These are phyloP conservation scores for Medicago truncatula DNA, from an alignment of 306 rosid genomes.

Conservation along the genomic window DNA sequence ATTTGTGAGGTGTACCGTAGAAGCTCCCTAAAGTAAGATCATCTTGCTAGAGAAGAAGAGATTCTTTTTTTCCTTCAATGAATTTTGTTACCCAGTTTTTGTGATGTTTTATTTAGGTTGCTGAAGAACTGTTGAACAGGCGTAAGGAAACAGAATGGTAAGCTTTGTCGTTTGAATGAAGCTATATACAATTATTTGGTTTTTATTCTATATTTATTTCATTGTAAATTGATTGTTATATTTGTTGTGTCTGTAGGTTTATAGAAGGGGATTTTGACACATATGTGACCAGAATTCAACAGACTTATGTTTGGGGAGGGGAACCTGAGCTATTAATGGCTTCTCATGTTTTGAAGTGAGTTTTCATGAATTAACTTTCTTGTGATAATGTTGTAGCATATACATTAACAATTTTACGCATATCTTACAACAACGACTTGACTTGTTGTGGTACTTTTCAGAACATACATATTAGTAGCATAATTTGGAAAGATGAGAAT, in stretches of 20 bases:
- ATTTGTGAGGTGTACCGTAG: no score
- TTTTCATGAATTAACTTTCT: conserved; percentile 19
- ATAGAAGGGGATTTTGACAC: conserved; percentile 91
- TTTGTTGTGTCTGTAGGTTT: conserved; percentile 55
- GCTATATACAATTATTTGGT: conserved; percentile 17
- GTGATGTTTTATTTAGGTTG: conserved; percentile 62
- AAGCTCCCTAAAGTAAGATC: no score
- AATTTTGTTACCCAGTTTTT: neutral
- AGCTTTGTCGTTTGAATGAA: conserved; percentile 20
- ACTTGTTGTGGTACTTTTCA: neutral
- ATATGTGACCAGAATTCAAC: conserved; percentile 72
- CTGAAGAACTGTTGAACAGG: conserved; percentile 77
- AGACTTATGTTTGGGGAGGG: conserved; percentile 90
- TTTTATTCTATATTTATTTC: conserved; percentile 3
- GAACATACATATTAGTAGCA: neutral
- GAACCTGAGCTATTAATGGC: conserved; percentile 97
- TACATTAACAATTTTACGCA: neutral
- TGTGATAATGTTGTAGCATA: neutral
- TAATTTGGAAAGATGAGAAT: neutral
- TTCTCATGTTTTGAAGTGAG: conserved; percentile 89
- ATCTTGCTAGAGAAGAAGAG: neutral
- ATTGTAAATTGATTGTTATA: neutral
- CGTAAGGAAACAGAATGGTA: conserved; percentile 95
- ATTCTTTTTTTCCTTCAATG: neutral
- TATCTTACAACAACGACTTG: neutral